Percentiles rank a stretch among this genome's conserved stretches.
Evolutionary conservation across 1,139 yeast genomes (phyloP).

Genomic region (Debaryomyces coudertii): DNA sequence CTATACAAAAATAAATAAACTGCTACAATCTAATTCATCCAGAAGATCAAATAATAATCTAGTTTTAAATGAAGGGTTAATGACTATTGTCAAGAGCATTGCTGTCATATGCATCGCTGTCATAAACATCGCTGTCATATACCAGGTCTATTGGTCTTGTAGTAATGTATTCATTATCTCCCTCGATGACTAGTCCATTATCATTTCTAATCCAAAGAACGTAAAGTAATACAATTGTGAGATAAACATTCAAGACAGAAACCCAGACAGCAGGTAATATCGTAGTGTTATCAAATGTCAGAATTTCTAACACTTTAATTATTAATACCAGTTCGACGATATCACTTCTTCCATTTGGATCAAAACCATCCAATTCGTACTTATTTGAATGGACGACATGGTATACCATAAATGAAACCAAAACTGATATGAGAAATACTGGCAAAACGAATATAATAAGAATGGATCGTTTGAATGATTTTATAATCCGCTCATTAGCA

Average conservation of each 20-base stretch:
- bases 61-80: neutral
- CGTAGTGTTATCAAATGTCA: constrained; percentile 2
- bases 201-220: constrained; percentile 41
- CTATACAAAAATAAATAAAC: neutral
- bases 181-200: constrained; percentile 35
- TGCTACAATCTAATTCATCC: neutral
- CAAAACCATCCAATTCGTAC: neutral
- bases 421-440: constrained; percentile 18
- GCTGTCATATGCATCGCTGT: neutral
- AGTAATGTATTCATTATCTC: constrained; percentile 7
- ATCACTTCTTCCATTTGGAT: neutral
- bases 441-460: constrained; percentile 36
- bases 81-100: neutral
- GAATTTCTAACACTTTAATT: neutral
- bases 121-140: neutral
- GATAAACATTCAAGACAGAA: constrained; percentile 19
- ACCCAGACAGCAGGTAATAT: constrained; percentile 17
- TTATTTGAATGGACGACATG: neutral
- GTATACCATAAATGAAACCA: constrained; percentile 10
- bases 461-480: constrained; percentile 35
- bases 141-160: neutral
- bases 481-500: constrained; percentile 24
- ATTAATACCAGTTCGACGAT: neutral
- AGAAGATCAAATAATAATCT: neutral
- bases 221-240: constrained; percentile 27